Base-by-base conservation (phyloP, 2,329 filamentous ascomycete genomes). In the Apiospora koreana region DNA sequence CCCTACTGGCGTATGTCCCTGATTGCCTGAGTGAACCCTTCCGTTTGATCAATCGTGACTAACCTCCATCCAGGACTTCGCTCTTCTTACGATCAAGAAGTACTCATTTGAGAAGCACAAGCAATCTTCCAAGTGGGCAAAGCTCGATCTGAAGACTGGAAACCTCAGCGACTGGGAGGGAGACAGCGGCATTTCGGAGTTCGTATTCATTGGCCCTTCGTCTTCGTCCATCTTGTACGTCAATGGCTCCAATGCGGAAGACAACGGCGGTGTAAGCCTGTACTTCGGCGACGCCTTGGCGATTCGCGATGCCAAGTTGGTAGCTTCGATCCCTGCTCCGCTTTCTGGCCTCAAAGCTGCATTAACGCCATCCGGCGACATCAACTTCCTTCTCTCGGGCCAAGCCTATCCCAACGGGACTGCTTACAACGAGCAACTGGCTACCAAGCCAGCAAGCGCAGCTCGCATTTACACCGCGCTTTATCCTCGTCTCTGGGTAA, bases 31-130 rank as follows among this genome's bases (percentile, higher is more conserved):
- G n/a, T 18, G 25, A 46, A 3, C 31, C 18, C 28, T n/a, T n/a
- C n/a, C 3, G 2, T 12, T 58, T n/a, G 21, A 18, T n/a, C 28
- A 28, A 54, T 18, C 25, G 18, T 69, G 38, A 70, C 74, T 76
- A 38, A 77, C 68, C 45, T 2, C 28, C n/a, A 21, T 45, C 31
- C 58, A 80, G 79, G 80, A 82, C 64, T 82, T 85, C 46, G 85
- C 84, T 0, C 72, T 87, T 54, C 87, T 85, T 75, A 82, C 81
- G 8, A 79, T 81, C 35, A 88, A 86, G 1, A 87, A 87, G 12
- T 92, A 92, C 78, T 88, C 85, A 48, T 92, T 91, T 76, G 82
- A 86, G 43, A 83, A 84, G 0, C 86, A 89, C 72, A 78, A 81
- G 42, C 83, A 84, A 45, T 81, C 81, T 3, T 69, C 72, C 8